Conservation (phyloP, 192 early-diverging fungal species). For the Linnemannia elongata region DNA sequence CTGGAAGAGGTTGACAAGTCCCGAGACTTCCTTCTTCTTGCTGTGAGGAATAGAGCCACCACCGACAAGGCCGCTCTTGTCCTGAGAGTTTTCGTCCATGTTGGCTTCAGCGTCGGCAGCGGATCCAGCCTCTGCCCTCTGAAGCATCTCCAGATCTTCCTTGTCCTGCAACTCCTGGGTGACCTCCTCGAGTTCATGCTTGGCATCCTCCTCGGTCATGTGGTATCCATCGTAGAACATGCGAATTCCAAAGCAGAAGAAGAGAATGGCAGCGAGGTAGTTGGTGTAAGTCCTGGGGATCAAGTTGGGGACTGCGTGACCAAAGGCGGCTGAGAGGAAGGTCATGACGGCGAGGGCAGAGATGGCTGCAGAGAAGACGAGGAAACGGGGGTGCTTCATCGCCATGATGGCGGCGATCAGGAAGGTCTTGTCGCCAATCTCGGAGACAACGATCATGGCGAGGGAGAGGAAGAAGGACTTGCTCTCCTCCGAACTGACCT, state of each 20-base stretch:
- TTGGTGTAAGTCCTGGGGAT: conserved; percentile 92
- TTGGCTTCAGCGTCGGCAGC: conserved; percentile 28
- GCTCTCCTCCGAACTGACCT: conserved; percentile 50
- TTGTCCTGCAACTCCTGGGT: conserved; percentile 89
- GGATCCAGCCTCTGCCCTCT: conserved; percentile 71
- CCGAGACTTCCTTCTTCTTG: conserved; percentile 61
- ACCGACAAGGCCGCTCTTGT: conserved; percentile 30
- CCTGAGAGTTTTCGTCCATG: conserved; percentile 33
- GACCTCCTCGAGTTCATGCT: conserved; percentile 94
- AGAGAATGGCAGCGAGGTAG: conserved; percentile 85
- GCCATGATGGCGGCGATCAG: conserved; percentile 98
- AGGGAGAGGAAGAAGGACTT: conserved; percentile 73
- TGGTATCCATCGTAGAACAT: conserved; percentile 87
- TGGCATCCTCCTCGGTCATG: conserved; percentile 90
- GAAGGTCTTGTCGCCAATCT: conserved; percentile 99
- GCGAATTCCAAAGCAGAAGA: conserved; percentile 93
- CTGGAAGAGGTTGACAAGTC: conserved; percentile 79
- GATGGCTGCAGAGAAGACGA: conserved; percentile 93
- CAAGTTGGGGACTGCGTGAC: conserved; percentile 89
- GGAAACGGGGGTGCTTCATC: conserved; percentile 93
- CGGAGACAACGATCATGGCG: conserved; percentile 94
- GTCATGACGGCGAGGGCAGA: conserved; percentile 94
- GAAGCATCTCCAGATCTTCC: conserved; percentile 70
- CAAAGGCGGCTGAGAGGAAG: conserved; percentile 93
- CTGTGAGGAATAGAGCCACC: neutral